Percentiles rank a stretch among this genome's conserved stretches.
Evolutionary conservation across 176 grass and related monocot genomes (phyloP).

Genomic region (Melocanna baccifera): DNA sequence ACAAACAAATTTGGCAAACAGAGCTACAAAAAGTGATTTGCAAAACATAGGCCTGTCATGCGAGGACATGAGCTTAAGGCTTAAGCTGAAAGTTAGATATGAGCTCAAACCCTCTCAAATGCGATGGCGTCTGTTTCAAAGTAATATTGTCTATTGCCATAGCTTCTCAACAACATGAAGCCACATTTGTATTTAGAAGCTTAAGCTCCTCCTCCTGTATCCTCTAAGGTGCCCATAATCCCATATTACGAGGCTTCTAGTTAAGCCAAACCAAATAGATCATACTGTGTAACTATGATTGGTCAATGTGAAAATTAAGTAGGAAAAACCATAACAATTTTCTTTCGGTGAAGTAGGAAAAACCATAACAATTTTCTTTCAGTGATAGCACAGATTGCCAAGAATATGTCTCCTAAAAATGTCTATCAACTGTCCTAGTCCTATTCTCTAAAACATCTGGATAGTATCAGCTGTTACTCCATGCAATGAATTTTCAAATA

Average conservation of each 20-base stretch:
- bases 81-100: neutral
- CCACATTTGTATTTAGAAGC: neutral
- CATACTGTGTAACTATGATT: neutral
- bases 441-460: neutral
- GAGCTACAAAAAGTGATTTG: neutral
- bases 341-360: too few species aligned
- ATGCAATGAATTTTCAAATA: neutral
- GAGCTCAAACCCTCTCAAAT: neutral
- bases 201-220: neutral
- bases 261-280: neutral
- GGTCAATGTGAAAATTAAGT: neutral
- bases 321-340: too few species aligned
- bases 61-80: neutral
- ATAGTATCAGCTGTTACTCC: neutral
- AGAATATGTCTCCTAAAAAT: neutral
- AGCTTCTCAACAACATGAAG: conserved; percentile 1
- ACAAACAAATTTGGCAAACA: neutral
- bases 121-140: neutral
- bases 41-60: conserved; percentile 1
- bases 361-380: neutral
- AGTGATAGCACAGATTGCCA: neutral
- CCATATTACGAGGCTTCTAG: neutral
- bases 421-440: neutral
- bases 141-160: neutral
- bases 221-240: neutral